A percentile compares a stretch with the other conserved stretches of the same genome.
Conservation (phyloP, 208 protist species). For the Acanthamoeba culbertsoni region DNA sequence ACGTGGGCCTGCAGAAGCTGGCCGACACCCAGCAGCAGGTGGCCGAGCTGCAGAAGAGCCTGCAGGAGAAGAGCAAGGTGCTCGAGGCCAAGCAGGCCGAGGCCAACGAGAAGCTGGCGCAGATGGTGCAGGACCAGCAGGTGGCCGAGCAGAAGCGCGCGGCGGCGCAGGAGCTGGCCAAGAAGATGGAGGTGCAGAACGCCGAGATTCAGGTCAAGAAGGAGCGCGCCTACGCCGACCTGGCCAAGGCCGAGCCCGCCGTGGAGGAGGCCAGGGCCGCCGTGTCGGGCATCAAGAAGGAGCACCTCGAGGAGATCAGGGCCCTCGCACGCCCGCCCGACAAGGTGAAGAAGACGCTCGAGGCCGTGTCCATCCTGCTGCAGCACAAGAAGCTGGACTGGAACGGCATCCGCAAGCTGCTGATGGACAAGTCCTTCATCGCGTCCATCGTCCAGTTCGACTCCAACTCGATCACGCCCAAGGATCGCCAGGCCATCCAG, state of each 20-base stretch:
- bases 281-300: slow-evolving; percentile 91
- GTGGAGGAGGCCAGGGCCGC: slow-evolving; percentile 90
- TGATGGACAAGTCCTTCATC: slow-evolving; percentile 60
- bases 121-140: slow-evolving; percentile 87
- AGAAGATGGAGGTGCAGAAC: slow-evolving; percentile 78
- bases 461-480: slow-evolving; percentile 80
- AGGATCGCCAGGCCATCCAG: slow-evolving; percentile 68
- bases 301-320: slow-evolving; percentile 96
- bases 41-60: slow-evolving; percentile 71
- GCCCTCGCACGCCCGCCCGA: slow-evolving; percentile 94
- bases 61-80: slow-evolving; percentile 84
- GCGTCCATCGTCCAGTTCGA: slow-evolving; percentile 94
- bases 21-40: slow-evolving; percentile 81
- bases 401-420: slow-evolving; percentile 45
- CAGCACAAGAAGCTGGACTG: slow-evolving; percentile 60
- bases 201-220: slow-evolving; percentile 86
- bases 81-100: slow-evolving; percentile 87
- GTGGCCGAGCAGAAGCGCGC: slow-evolving; percentile 87
- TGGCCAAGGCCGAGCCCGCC: slow-evolving; percentile 94
- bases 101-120: slow-evolving; percentile 88
- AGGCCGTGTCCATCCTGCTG: slow-evolving; percentile 78
- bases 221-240: slow-evolving; percentile 89
- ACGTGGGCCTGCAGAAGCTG: slow-evolving; percentile 94
- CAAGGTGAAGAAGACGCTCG: slow-evolving; percentile 89
- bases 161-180: slow-evolving; percentile 84